Percentiles rank a stretch among this genome's conserved stretches.
phyloP scores from a whole-genome alignment of 306 rosid genomes.

The Cucurbita maxima region DNA sequence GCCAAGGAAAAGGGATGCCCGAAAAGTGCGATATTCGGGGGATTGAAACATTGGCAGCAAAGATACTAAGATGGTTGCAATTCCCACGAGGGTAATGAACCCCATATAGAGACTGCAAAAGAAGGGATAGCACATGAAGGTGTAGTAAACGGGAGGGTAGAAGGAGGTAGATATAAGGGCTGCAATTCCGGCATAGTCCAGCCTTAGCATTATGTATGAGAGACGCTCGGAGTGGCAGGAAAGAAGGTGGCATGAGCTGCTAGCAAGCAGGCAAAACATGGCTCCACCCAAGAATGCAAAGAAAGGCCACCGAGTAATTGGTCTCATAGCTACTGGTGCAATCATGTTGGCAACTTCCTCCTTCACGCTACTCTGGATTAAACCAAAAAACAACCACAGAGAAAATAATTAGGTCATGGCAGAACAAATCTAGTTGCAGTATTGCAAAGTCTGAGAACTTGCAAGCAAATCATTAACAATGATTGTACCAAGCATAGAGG shows the following conservation, averaged over 20 bases:
- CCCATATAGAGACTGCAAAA: slow-evolving; percentile 80
- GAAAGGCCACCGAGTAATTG: slow-evolving; percentile 93
- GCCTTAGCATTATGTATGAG: slow-evolving; percentile 79
- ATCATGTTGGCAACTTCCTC: slow-evolving; percentile 66
- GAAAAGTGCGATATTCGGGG: slow-evolving; percentile 57
- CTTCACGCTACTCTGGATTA: slow-evolving; percentile 52
- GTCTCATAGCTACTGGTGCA: slow-evolving; percentile 65
- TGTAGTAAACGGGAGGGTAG: slow-evolving; percentile 90
- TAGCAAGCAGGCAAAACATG: slow-evolving; percentile 89
- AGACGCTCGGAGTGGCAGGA: slow-evolving; percentile 82
- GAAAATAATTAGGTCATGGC: not conserved
- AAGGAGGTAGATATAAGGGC: slow-evolving; percentile 90
- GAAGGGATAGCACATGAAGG: slow-evolving; percentile 92
- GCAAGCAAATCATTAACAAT: not conserved
- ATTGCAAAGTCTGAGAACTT: too few species aligned
- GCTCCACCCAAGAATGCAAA: slow-evolving; percentile 86
- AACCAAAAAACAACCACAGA: not conserved
- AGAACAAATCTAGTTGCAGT: not conserved
- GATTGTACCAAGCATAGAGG: not conserved
- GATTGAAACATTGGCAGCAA: slow-evolving; percentile 77
- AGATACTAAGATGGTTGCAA: slow-evolving; percentile 53
- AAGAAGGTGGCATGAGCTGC: slow-evolving; percentile 88
- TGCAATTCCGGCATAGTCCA: slow-evolving; percentile 96
- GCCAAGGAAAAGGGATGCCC: slow-evolving; percentile 72
- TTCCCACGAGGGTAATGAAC: slow-evolving; percentile 58